Evolutionary conservation across 2,329 filamentous ascomycete genomes (phyloP), one percentile per base, ranked within the genome.

Genomic region (Mycocentrospora acerina): DNA sequence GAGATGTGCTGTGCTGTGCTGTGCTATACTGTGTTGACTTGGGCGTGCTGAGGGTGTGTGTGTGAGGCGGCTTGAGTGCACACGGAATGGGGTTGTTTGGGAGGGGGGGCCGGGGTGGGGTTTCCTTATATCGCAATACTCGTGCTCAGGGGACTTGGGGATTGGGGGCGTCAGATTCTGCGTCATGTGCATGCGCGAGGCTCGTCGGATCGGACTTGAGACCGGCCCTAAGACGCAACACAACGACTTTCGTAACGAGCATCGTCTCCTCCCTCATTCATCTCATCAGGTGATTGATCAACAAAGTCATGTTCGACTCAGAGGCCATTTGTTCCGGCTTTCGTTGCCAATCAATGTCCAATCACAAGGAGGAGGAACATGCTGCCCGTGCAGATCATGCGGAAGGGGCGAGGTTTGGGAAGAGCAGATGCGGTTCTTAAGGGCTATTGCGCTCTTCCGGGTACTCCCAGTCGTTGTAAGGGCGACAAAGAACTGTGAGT

Each of bases 1-100:
- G 57, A 60, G 57, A 51, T 34, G 48, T 57, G 53, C 53, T 54
- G 46, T 46, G 49, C 51, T 48, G 42, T 50, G 49, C 37, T 45
- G 44, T 46, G 37, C 27, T 32, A 15, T 32, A 19, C 26, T 35
- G 26, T 41, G 34, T 36, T 25, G 26, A 24, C 17, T 31, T 28
- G 33, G 42, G 44, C 35, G 37, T 42, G 44, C 35, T 48, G 38
- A 40, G 46, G 38, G 42, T 35, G 38, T 45, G 29, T 43, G 33
- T 29, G 31, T 32, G 33, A 27, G n/a, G n/a, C n/a, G n/a, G n/a
- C n/a, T 29, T 30, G 42, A 19, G 27, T 48, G 34, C 37, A 37
- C 32, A 29, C 15, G 37, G 38, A 35, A 15, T 19, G 37, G 38
- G 38, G 15, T 41, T n/a, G n/a, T n/a, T n/a, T 13, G 40, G 38